Base-by-base conservation (phyloP, 1,284 basidiomycete species). In the Boletus calvinii region DNA sequence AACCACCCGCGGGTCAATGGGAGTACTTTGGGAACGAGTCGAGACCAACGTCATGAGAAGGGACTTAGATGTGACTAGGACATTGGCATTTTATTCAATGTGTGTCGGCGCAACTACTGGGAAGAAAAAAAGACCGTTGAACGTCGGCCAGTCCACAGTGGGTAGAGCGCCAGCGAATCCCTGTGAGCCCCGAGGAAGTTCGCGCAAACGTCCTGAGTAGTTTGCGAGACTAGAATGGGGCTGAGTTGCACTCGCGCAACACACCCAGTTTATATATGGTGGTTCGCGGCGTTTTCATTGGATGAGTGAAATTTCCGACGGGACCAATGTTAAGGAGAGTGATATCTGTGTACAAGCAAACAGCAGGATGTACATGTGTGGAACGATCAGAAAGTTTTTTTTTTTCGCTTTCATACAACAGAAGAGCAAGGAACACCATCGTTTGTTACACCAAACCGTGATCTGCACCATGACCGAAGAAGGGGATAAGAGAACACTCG, bases 1-100 rank as follows among this genome's bases (percentile, higher is more conserved):
- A 86, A 57, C 84, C 92, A 13, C 81, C 83, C 54, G 77, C 80
- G 5, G 90, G 89, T 18, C 94, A 96, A 69, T 97, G 93, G 93
- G 84, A 88, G 60, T 92, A 92, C 71, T 81, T 86, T 69, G 84
- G 83, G 45, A 78, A 70, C 56, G 67, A 64, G 42, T 68, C 70
- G 39, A 63, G 58, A 41, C 62, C 68, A 31, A 49, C 40, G 26
- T 59, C 63, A 32, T 26, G 26, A 13, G 10, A 10, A 10, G 18
- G 29, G 26, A 18, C 41, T 12, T 42, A 18, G 45, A 39, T 24
- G 18, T 11, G 48, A 20, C 31, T 30, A 48, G 41, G 13, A 29
- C 49, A 34, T 24, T n/a, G n/a, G n/a, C 6, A 35, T 39, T 29
- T 35, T 48, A 31, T 43, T 34, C 17, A 13, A 32, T 24, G 26